Evolutionary conservation across 768 basidiomycete species (phyloP).

Genomic region (Lyophyllum shimeji): DNA sequence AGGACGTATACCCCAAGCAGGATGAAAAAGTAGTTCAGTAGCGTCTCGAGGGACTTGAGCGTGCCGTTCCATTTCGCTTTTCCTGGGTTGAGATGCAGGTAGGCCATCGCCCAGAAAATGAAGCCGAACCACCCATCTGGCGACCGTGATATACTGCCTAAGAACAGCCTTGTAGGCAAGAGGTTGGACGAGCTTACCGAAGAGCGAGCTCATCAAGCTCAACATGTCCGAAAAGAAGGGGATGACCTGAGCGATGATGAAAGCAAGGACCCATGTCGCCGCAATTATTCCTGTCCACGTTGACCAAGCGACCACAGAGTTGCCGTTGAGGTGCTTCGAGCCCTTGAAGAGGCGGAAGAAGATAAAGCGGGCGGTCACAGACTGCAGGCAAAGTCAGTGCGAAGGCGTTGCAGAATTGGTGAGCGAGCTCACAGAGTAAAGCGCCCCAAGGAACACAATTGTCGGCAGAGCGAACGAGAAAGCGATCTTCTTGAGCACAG

Average conservation of each 20-base stretch:
- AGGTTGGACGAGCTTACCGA: conserved; percentile 26
- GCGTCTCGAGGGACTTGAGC: conserved; percentile 31
- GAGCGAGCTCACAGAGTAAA: conserved; percentile 36
- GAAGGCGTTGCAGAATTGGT: background rate
- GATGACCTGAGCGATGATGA: conserved; percentile 33
- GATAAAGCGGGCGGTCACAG: conserved; percentile 41
- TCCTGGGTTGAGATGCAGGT: conserved; percentile 37
- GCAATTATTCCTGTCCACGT: conserved; percentile 31
- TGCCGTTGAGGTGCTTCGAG: conserved; percentile 36
- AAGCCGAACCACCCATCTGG: conserved; percentile 37
- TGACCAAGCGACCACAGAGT: conserved; percentile 30
- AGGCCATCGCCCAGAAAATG: conserved; percentile 46
- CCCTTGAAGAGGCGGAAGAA: conserved; percentile 43
- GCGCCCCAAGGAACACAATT: conserved; percentile 42
- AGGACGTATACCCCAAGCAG: conserved; percentile 36
- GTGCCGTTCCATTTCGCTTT: conserved; percentile 31
- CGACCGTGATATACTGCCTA: background rate
- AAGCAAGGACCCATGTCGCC: conserved; percentile 31
- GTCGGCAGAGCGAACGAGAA: conserved; percentile 48
- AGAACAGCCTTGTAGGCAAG: background rate
- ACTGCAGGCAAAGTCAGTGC: conserved; percentile 18
- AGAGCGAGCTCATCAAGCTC: conserved; percentile 41
- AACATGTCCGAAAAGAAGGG: conserved; percentile 41
- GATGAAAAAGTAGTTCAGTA: conserved; percentile 37
- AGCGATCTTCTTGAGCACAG: conserved; percentile 38